A percentile compares a stretch with the other conserved stretches of the same genome.
Conservation (phyloP, 371 early-diverging fungal species). For the Smittium mucronatum region DNA sequence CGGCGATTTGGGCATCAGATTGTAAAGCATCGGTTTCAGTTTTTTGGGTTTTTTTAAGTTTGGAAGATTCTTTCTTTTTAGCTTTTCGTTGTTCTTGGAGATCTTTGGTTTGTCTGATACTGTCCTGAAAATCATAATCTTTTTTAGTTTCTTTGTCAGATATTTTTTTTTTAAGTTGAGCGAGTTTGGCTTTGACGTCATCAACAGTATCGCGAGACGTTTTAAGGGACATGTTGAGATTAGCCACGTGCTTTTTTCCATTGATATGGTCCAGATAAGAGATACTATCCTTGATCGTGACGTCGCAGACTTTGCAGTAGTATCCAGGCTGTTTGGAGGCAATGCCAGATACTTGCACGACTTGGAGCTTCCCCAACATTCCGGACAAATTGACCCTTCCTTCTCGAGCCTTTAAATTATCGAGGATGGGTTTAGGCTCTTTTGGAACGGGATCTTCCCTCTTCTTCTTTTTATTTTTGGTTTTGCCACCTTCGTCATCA, state of each 20-base stretch:
- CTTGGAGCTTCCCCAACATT: constrained; percentile 67
- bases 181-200: constrained; percentile 34
- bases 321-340: constrained; percentile 71
- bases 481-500: constrained; percentile 11
- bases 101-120: constrained; percentile 29
- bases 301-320: constrained; percentile 79
- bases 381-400: constrained; percentile 50
- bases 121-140: constrained; percentile 31
- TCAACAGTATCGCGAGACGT: constrained; percentile 45
- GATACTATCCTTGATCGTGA: constrained; percentile 70
- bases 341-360: constrained; percentile 49
- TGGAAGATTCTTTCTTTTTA: constrained; percentile 19
- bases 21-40: background rate
- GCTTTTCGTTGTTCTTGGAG: constrained; percentile 21
- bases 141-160: constrained; percentile 10
- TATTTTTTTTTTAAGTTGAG: constrained; percentile 29
- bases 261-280: constrained; percentile 84
- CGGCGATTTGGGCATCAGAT: too few species aligned
- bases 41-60: background rate
- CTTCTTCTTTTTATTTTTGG: background rate
- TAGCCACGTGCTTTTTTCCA: constrained; percentile 63
- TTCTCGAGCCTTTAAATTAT: constrained; percentile 30
- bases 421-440: constrained; percentile 5
- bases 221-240: constrained; percentile 60
- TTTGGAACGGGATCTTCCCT: background rate